A percentile compares a stretch with the other conserved stretches of the same genome.
These are phyloP conservation scores for Cordyceps fumosorosea DNA, from an alignment of 2,329 filamentous ascomycete species.

Conservation along the genomic window DNA sequence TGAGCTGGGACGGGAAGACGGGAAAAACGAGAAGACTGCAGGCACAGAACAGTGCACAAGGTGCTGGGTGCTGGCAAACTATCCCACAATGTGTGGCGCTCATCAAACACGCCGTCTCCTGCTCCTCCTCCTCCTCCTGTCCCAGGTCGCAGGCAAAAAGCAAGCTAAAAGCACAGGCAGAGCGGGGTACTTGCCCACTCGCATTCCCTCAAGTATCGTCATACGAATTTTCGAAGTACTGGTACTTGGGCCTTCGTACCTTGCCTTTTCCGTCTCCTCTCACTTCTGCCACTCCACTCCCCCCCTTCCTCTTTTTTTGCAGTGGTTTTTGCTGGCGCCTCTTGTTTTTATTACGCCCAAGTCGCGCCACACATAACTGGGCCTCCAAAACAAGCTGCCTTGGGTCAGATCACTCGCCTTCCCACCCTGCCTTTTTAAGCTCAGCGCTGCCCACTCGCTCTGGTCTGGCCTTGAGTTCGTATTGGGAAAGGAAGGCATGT, in stretches of 20 bases:
- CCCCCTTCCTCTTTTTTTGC: background rate
- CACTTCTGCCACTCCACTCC: background rate
- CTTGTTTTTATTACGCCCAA: background rate
- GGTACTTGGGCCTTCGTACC: slow-evolving; percentile 26
- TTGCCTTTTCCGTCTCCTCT: slow-evolving; percentile 9
- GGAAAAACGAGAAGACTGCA: background rate
- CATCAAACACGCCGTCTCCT: background rate
- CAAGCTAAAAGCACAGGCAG: slow-evolving; percentile 10
- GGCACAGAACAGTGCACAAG: background rate
- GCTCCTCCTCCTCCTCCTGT: background rate
- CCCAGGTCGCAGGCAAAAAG: slow-evolving; percentile 8
- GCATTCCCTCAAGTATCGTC: slow-evolving; percentile 31
- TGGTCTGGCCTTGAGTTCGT: background rate
- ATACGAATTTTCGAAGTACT: slow-evolving; percentile 28
- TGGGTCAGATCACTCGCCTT: slow-evolving; percentile 7
- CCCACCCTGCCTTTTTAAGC: slow-evolving; percentile 4
- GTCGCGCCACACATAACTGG: background rate
- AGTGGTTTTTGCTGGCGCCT: background rate
- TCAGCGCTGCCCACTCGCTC: background rate
- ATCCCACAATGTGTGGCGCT: slow-evolving; percentile 2
- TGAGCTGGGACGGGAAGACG: background rate
- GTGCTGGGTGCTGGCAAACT: slow-evolving; percentile 9
- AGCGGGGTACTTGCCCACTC: slow-evolving; percentile 27
- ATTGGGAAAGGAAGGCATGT: background rate
- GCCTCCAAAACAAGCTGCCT: background rate